Conservation (phyloP, 306 rosid genomes). For the Myrica gale region DNA sequence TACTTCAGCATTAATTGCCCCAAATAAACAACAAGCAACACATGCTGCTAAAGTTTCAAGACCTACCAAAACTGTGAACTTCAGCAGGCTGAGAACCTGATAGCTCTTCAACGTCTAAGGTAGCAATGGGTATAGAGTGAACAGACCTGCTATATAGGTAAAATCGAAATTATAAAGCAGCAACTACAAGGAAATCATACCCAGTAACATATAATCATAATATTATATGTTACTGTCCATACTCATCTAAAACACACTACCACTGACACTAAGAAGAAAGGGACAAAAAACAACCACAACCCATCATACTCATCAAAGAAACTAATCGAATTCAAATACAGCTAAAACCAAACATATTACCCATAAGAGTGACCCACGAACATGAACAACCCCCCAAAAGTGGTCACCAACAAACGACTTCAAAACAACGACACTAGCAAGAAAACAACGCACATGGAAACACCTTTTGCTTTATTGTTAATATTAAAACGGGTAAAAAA, state of each 20-base stretch:
- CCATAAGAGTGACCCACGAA: not conserved
- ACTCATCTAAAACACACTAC: constrained; percentile 7
- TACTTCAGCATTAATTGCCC: not conserved
- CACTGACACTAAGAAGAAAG: not conserved
- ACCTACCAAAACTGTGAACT: too few species aligned
- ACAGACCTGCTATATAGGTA: too few species aligned
- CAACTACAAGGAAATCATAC: too few species aligned
- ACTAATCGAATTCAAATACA: not conserved
- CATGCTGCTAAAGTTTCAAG: too few species aligned
- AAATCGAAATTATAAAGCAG: too few species aligned
- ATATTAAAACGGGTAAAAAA: too few species aligned
- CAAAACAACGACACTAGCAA: not conserved
- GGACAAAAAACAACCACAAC: not conserved
- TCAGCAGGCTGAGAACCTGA: too few species aligned
- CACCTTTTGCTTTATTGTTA: too few species aligned
- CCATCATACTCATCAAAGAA: not conserved
- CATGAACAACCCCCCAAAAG: not conserved
- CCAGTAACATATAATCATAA: too few species aligned
- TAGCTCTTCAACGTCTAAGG: too few species aligned
- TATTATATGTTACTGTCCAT: not conserved
- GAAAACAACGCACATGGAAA: not conserved
- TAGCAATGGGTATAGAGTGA: too few species aligned
- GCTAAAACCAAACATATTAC: not conserved
- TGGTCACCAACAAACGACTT: not conserved
- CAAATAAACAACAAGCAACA: not conserved